phyloP scores from a whole-genome alignment of 495 filamentous ascomycete species.

The Penicillium soppii region DNA sequence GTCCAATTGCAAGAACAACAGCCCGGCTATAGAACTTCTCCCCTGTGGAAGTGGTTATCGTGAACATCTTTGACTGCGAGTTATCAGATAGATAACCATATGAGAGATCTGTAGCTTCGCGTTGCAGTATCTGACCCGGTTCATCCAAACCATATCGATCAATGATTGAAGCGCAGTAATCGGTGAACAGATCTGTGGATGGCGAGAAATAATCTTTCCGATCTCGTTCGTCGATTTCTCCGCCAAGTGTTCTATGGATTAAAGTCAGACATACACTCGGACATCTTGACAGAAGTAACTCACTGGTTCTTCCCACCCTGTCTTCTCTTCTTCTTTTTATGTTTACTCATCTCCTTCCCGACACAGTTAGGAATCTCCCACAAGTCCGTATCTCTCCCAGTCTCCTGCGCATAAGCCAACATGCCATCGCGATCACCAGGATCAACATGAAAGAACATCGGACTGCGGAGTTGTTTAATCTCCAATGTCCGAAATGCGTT shows the following conservation, averaged over 20 bases:
- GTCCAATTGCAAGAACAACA: slow-evolving; percentile 58
- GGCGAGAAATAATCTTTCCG: slow-evolving; percentile 66
- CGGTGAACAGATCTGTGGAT: slow-evolving; percentile 53
- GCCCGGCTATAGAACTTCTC: slow-evolving; percentile 45
- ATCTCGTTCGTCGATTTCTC: slow-evolving; percentile 61
- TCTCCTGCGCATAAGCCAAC: slow-evolving; percentile 56
- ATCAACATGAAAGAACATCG: slow-evolving; percentile 69
- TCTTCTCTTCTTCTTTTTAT: slow-evolving; percentile 59
- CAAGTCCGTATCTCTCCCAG: slow-evolving; percentile 48
- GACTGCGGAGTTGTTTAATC: slow-evolving; percentile 60
- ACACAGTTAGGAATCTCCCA: slow-evolving; percentile 60
- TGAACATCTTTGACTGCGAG: slow-evolving; percentile 46
- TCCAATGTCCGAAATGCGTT: slow-evolving; percentile 53
- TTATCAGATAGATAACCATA: slow-evolving; percentile 35
- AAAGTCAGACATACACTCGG: background rate
- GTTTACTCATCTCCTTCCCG: slow-evolving; percentile 63
- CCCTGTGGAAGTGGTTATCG: slow-evolving; percentile 46
- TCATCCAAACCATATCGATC: slow-evolving; percentile 51
- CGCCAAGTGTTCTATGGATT: slow-evolving; percentile 20
- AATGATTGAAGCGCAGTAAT: slow-evolving; percentile 54
- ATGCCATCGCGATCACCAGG: slow-evolving; percentile 63
- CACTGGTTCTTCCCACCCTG: slow-evolving; percentile 30
- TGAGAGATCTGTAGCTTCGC: slow-evolving; percentile 51
- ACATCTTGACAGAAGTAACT: background rate
- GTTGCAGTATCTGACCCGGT: slow-evolving; percentile 43